Conservation (phyloP, 2,329 filamentous ascomycete genomes). For the Hymenoscyphus salicellus region DNA sequence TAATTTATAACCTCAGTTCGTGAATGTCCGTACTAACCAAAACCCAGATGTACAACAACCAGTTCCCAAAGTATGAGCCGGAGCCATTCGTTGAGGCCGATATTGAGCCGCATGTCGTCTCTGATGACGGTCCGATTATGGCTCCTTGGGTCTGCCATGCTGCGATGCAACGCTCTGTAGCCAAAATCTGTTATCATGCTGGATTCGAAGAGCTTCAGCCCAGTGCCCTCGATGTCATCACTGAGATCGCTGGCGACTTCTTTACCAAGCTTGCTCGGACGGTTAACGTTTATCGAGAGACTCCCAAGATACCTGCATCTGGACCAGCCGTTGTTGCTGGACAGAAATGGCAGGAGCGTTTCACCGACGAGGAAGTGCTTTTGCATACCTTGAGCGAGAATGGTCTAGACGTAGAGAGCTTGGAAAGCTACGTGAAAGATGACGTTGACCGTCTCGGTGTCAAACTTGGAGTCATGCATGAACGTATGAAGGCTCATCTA, state of each 20-base stretch:
- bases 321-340: constrained; percentile 37
- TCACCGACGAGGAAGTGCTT: constrained; percentile 79
- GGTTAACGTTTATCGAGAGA: constrained; percentile 78
- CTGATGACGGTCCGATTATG: constrained; percentile 85
- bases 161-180: constrained; percentile 84
- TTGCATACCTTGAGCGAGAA: constrained; percentile 82
- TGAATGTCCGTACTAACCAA: constrained; percentile 15
- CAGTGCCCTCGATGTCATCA: constrained; percentile 84
- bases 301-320: constrained; percentile 66
- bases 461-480: constrained; percentile 81
- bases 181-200: constrained; percentile 91
- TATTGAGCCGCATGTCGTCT: constrained; percentile 82
- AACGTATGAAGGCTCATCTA: constrained; percentile 89
- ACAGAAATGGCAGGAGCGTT: constrained; percentile 60
- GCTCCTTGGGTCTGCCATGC: constrained; percentile 76
- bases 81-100: constrained; percentile 86
- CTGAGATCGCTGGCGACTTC: constrained; percentile 84
- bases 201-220: constrained; percentile 97
- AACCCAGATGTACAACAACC: constrained; percentile 84
- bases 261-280: constrained; percentile 80
- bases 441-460: constrained; percentile 82
- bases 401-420: constrained; percentile 73
- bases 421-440: constrained; percentile 87
- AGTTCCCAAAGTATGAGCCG: constrained; percentile 94
- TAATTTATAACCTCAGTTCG: constrained; percentile 2